phyloP scores from a whole-genome alignment of 2,329 filamentous ascomycete species.

The Sordariomycetes sp. region DNA sequence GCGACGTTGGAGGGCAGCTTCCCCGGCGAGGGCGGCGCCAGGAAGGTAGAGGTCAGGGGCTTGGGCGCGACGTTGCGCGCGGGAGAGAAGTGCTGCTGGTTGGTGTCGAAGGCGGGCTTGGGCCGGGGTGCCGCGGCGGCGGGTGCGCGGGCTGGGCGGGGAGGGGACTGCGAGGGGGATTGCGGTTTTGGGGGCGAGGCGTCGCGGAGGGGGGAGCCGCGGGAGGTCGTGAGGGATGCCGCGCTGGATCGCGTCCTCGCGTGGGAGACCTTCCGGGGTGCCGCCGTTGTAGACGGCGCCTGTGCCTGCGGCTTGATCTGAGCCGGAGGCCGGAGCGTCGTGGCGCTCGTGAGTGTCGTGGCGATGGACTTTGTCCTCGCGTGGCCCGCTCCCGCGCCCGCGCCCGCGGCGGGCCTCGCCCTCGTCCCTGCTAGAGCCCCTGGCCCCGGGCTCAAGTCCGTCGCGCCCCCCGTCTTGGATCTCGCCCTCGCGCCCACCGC shows the following conservation, averaged over 20 bases:
- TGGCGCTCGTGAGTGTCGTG: constrained; percentile 13
- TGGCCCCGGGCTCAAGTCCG: not conserved
- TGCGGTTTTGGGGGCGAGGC: not conserved
- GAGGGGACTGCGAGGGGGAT: not conserved
- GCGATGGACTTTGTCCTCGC: constrained; percentile 14
- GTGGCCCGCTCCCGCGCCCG: constrained; percentile 7
- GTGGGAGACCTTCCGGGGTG: not conserved
- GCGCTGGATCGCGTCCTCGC: constrained; percentile 6
- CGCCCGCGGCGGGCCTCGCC: not conserved
- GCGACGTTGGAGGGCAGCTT: constrained; percentile 48
- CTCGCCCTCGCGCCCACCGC: not conserved
- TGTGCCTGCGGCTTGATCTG: constrained; percentile 9
- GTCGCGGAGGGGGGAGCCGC: constrained; percentile 6
- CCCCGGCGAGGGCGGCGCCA: constrained; percentile 46
- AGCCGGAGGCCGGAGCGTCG: constrained; percentile 17
- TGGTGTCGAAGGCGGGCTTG: constrained; percentile 45
- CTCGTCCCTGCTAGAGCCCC: not conserved
- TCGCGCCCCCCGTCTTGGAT: not conserved
- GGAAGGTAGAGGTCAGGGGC: constrained; percentile 41
- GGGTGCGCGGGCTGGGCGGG: constrained; percentile 5
- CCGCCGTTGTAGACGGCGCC: constrained; percentile 6
- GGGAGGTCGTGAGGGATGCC: constrained; percentile 9
- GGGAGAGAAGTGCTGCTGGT: constrained; percentile 56
- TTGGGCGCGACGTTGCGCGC: constrained; percentile 48
- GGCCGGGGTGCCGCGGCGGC: constrained; percentile 18